Base-by-base conservation (phyloP, 768 basidiomycete species). In the Plicaturopsis crispa region DNA sequence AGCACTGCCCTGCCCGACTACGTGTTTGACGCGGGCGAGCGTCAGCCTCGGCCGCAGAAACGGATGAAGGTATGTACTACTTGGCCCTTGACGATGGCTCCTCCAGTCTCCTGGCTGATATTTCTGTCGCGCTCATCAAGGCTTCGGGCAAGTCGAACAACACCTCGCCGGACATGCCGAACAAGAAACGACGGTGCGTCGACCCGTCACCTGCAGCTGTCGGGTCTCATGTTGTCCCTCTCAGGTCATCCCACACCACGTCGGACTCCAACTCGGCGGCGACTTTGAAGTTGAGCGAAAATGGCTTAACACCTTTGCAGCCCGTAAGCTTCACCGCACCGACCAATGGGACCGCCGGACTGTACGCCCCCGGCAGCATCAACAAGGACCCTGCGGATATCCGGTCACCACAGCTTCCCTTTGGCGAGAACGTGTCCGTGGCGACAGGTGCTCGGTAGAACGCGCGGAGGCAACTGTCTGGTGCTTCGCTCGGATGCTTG, bases 11-110 rank as follows among this genome's bases (percentile, higher is more conserved):
- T 93, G 20, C 89, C 89, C 11, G 85, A 91, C 48, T 75, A 84
- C 43, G 84, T 90, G 24, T 88, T 84, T 48, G 89, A 86, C 31
- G 69, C 72, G 24, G 85, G 84, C 38, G 86, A 89, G 58, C 81
- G 86, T 19, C 84, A 83, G 47, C 73, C 75, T 8, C 80, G 79
- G 49, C 70, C 69, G 7, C 70, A 80, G 57, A 92, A 92, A 56
- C 81, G 89, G 36, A 66, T 78, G 30, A 90, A 89, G 67, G 74
- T 75, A 14, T 10, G 28, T 30, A 30, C 28, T n/a, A n/a, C n/a
- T n/a, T n/a, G n/a, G n/a, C n/a, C n/a, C n/a, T n/a, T n/a, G n/a
- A n/a, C n/a, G n/a, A n/a, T 33, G 21, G 23, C 16, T 14, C 33
- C 33, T 30, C 19, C 32, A 33, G 41, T 34, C 16, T 28, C 34